Evolutionary conservation across 345 rosid genomes (phyloP).

Genomic region (Salix brachista): DNA sequence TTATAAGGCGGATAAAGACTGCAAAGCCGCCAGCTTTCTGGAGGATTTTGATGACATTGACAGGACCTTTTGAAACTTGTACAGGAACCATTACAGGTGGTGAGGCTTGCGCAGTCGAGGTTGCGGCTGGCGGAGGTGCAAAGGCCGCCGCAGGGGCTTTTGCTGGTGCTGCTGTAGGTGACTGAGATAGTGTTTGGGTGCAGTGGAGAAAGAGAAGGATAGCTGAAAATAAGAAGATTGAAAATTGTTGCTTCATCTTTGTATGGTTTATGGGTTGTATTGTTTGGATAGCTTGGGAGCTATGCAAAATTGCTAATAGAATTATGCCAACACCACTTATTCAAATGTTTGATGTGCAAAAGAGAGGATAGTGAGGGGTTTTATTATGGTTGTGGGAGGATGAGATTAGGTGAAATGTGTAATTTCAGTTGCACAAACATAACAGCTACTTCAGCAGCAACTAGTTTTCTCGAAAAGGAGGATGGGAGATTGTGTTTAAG

Average conservation of each 20-base stretch:
- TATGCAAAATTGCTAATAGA: neutral
- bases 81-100: neutral
- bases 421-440: no score
- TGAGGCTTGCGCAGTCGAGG: neutral
- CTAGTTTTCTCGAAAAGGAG: neutral
- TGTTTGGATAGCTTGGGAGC: neutral
- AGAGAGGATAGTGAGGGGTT: neutral
- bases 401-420: neutral
- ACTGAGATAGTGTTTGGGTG: slow-evolving; percentile 5
- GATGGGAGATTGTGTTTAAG: neutral
- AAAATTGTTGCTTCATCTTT: neutral
- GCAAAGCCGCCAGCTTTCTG: neutral
- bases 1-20: neutral
- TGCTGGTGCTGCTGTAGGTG: slow-evolving; percentile 3
- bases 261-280: neutral
- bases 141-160: neutral
- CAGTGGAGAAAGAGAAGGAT: slow-evolving; percentile 2
- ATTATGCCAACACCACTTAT: neutral
- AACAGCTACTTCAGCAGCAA: neutral
- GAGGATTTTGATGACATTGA: neutral
- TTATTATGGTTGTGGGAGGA: neutral
- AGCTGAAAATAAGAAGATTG: neutral
- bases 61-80: neutral
- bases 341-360: slow-evolving; percentile 4
- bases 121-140: neutral